Percentiles rank a stretch among this genome's conserved stretches.
phyloP scores from a whole-genome alignment of 1,284 basidiomycete genomes.

The Fomitopsis pinicola region DNA sequence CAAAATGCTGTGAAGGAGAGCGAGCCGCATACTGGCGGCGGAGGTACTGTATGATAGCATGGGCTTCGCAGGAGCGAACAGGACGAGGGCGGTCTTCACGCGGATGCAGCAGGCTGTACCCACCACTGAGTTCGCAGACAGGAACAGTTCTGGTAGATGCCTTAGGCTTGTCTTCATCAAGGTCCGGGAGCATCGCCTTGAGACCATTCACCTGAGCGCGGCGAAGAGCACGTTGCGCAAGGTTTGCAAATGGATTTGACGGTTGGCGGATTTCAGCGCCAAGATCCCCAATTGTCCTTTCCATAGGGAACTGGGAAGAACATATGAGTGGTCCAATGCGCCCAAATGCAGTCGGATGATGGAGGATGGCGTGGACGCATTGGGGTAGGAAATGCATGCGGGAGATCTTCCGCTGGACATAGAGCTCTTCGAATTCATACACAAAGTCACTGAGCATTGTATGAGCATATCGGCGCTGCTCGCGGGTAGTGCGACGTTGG shows the following conservation, averaged over 20 bases:
- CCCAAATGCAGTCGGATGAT: slow-evolving; percentile 13
- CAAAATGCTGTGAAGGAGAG: background rate
- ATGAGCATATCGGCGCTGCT: slow-evolving; percentile 4
- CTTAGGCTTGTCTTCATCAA: background rate
- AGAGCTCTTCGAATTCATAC: slow-evolving; percentile 20
- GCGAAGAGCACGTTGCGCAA: slow-evolving; percentile 12
- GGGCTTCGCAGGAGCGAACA: background rate
- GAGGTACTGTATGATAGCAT: too few species aligned
- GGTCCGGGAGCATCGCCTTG: slow-evolving; percentile 14
- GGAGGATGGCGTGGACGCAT: slow-evolving; percentile 17
- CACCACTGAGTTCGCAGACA: slow-evolving; percentile 6
- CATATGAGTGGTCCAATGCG: slow-evolving; percentile 14
- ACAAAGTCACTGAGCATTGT: slow-evolving; percentile 11
- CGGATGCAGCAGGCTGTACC: slow-evolving; percentile 3
- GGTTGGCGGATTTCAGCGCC: slow-evolving; percentile 18
- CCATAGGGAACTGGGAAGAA: slow-evolving; percentile 20
- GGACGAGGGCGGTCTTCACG: background rate
- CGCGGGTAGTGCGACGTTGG: slow-evolving; percentile 12
- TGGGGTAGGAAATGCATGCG: slow-evolving; percentile 24
- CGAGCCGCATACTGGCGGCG: too few species aligned
- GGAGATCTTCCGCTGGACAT: slow-evolving; percentile 13
- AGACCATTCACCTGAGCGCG: slow-evolving; percentile 17
- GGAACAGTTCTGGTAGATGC: slow-evolving; percentile 3
- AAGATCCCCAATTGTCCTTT: slow-evolving; percentile 24
- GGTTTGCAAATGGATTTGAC: slow-evolving; percentile 17